phyloP scores from a whole-genome alignment of 2,329 filamentous ascomycete genomes.

The Ceratocystis destructans region DNA sequence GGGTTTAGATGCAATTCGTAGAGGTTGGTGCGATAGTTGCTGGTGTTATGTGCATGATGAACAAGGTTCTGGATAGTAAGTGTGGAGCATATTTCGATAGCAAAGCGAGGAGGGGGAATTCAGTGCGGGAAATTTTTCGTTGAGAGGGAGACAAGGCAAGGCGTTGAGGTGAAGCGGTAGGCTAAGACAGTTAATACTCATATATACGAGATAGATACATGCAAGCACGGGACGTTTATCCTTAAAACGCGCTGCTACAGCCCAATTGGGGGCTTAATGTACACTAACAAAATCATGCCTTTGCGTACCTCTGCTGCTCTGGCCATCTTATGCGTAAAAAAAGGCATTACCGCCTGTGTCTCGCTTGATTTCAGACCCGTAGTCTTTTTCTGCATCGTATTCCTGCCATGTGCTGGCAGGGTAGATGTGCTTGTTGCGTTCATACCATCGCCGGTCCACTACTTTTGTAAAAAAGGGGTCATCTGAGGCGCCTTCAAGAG shows the following conservation, averaged over 20 bases:
- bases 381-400: slow-evolving; percentile 82
- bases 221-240: too few species aligned
- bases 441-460: slow-evolving; percentile 92
- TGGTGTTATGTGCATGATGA: too few species aligned
- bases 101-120: too few species aligned
- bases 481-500: slow-evolving; percentile 60
- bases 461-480: slow-evolving; percentile 81
- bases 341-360: slow-evolving; percentile 86
- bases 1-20: too few species aligned
- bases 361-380: slow-evolving; percentile 60
- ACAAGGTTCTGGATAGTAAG: too few species aligned
- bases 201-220: too few species aligned
- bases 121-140: too few species aligned
- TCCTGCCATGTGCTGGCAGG: slow-evolving; percentile 92
- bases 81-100: too few species aligned
- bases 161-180: too few species aligned
- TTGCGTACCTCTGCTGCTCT: not conserved
- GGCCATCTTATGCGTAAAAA: slow-evolving; percentile 50
- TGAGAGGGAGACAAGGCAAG: too few species aligned
- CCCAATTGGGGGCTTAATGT: not conserved
- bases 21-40: too few species aligned
- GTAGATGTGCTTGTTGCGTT: slow-evolving; percentile 95
- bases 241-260: not conserved
- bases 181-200: too few species aligned
- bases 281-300: not conserved